Evolutionary conservation across 371 early-diverging fungal genomes (phyloP).

Genomic region (Mortierella sp.): DNA sequence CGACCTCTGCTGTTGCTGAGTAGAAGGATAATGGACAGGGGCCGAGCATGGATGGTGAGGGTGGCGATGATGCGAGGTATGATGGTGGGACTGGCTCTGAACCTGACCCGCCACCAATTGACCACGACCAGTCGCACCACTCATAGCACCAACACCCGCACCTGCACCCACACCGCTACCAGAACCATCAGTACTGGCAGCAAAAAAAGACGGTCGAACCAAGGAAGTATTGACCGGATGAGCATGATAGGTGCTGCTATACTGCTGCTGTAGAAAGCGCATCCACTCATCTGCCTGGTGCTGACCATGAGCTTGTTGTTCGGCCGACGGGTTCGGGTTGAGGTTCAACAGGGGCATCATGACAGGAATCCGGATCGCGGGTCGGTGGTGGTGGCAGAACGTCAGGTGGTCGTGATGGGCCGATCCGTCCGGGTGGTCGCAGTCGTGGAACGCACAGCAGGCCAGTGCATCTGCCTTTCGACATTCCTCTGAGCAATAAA

Average conservation of each 20-base stretch:
- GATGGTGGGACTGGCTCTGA: not conserved
- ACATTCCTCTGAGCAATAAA: constrained; percentile 52
- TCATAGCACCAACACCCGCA: not conserved
- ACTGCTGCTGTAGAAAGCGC: constrained; percentile 37
- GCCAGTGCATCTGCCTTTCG: constrained; percentile 55
- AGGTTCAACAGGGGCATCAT: constrained; percentile 23
- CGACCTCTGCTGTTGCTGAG: not conserved
- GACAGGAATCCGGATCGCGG: constrained; percentile 47
- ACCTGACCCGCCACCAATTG: not conserved
- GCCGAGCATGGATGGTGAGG: not conserved
- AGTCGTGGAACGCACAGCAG: constrained; percentile 54
- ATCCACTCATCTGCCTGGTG: constrained; percentile 36
- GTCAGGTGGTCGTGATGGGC: constrained; percentile 44
- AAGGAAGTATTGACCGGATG: constrained; percentile 20
- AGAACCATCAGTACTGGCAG: not conserved
- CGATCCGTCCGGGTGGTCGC: constrained; percentile 45
- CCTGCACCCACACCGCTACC: too few relatives aligned
- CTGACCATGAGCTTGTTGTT: constrained; percentile 18
- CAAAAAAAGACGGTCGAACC: not conserved
- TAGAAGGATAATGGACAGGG: not conserved
- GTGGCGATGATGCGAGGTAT: not conserved
- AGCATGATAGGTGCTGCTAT: constrained; percentile 2
- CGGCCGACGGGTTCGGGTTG: constrained; percentile 24
- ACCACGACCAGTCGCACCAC: not conserved
- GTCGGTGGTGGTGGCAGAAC: constrained; percentile 54